phyloP scores from a whole-genome alignment of 2,329 filamentous ascomycete species.

The Pyrenochaeta sp. region DNA sequence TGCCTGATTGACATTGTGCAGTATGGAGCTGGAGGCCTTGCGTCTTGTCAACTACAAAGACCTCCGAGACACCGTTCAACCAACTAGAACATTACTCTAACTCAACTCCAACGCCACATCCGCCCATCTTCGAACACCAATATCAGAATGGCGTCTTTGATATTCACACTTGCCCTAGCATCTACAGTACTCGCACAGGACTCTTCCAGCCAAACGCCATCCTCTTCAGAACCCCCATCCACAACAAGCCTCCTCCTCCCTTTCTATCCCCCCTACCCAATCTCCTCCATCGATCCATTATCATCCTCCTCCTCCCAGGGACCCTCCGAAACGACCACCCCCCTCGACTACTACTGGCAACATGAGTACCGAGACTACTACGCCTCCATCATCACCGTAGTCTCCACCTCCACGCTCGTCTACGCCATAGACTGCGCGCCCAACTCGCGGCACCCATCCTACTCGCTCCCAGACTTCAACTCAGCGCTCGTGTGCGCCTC shows the following conservation, averaged over 20 bases:
- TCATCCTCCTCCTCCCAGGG: neutral
- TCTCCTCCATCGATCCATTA: conserved; percentile 8
- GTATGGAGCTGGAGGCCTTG: no score
- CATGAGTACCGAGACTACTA: conserved; percentile 16
- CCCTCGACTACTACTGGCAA: conserved; percentile 8
- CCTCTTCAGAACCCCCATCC: neutral
- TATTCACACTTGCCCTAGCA: neutral
- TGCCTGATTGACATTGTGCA: no score
- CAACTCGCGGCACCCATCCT: conserved; percentile 5
- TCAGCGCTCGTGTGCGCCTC: conserved; percentile 8
- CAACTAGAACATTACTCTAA: no score
- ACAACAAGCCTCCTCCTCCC: neutral
- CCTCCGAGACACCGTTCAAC: no score
- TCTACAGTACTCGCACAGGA: neutral
- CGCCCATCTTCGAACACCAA: no score
- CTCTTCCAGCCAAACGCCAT: conserved; percentile 3
- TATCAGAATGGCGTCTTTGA: no score
- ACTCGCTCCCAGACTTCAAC: conserved; percentile 8
- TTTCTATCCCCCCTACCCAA: conserved; percentile 17
- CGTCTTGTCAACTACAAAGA: no score
- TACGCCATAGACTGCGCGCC: conserved; percentile 11
- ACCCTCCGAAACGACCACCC: neutral
- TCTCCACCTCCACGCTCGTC: conserved; percentile 11
- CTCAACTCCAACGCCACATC: no score
- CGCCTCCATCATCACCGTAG: conserved; percentile 13